A percentile compares a stretch with the other conserved stretches of the same genome.
Conservation (phyloP, 208 protist species). For the Crithidia fasciculata region DNA sequence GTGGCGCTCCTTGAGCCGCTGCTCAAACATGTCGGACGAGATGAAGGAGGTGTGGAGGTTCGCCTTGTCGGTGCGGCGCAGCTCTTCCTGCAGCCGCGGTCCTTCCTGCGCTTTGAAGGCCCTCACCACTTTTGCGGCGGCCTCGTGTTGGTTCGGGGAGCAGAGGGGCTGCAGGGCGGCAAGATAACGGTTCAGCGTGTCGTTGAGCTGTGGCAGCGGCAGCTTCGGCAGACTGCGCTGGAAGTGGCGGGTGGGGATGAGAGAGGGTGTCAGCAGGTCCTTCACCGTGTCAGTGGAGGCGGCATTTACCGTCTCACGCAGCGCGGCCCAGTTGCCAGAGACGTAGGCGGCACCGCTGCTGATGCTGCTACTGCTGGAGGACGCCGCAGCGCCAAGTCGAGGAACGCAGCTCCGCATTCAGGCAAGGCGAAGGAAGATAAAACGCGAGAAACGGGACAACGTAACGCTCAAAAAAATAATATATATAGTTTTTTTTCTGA, state of each 20-base stretch:
- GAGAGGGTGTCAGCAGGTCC: constrained; percentile 25
- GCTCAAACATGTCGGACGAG: constrained; percentile 81
- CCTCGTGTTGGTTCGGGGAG: constrained; percentile 44
- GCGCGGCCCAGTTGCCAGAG: constrained; percentile 40
- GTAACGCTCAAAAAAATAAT: background rate
- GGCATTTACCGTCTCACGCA: constrained; percentile 21
- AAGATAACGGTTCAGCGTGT: constrained; percentile 62
- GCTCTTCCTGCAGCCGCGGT: constrained; percentile 63
- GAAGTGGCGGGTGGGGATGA: constrained; percentile 77
- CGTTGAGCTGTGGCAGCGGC: constrained; percentile 66
- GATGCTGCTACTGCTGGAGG: background rate
- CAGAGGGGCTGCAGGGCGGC: constrained; percentile 59
- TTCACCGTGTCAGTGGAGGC: constrained; percentile 19
- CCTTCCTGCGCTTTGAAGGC: constrained; percentile 65
- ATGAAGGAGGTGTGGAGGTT: constrained; percentile 91
- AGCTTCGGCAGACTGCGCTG: constrained; percentile 84
- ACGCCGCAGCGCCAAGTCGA: constrained; percentile 4
- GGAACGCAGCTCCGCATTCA: constrained; percentile 14
- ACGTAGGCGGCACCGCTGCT: background rate
- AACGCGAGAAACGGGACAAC: background rate
- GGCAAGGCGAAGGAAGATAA: background rate
- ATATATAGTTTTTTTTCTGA: too few species aligned
- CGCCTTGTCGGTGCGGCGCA: constrained; percentile 72
- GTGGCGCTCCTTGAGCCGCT: constrained; percentile 51
- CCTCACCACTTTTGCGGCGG: constrained; percentile 43